Base-by-base conservation (phyloP, 495 filamentous ascomycete species). In the Pseudoneurospora amorphoporcata region DNA sequence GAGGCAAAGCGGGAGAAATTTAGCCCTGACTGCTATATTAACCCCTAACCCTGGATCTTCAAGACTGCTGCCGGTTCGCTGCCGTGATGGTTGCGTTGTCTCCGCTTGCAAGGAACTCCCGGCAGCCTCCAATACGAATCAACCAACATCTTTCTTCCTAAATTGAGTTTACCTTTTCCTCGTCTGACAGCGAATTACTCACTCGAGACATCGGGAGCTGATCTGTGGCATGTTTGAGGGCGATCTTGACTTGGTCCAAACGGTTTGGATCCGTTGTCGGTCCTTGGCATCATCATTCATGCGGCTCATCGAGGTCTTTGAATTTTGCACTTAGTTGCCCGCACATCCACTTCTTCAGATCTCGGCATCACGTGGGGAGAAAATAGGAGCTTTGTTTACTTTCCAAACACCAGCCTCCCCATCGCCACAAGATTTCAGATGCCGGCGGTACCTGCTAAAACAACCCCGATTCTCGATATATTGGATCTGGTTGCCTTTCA, bases 1-100 rank as follows among this genome's bases (percentile, higher is more conserved):
- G 74, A 70, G 69, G 74, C 43, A 42, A 71, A 29, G 40, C 79
- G 79, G 79, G 78, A 78, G 69, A 81, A 81, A 78, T 80, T 80
- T 81, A 79, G 78, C 79, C 79, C 79, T 79, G 76, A 43, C 19
- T 8, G 12, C 5, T 14, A 37, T 14, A 3, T 12, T 65, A 65
- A 16, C 29, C 53, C 53, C 53, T 65, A 65, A 65, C 53, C 53
- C 53, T 17, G 53, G 53, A 65, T 65, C 29, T 35, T 17, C 14
- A 17, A 65, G 8, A 8, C 14, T 32, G 53, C 23, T 35, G 53
- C 53, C 29, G 29, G 53, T 16, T 61, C 53, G 53, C 6, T 35
- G 53, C 53, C 29, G 53, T 32, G 45, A 23, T 53, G n/a, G 45
- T 53, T 23, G 45, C 19, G 45, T 29, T 58, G 53, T 65, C 29